Evolutionary conservation across 2,329 filamentous ascomycete genomes (phyloP).

Genomic region (Aphanocladium album): DNA sequence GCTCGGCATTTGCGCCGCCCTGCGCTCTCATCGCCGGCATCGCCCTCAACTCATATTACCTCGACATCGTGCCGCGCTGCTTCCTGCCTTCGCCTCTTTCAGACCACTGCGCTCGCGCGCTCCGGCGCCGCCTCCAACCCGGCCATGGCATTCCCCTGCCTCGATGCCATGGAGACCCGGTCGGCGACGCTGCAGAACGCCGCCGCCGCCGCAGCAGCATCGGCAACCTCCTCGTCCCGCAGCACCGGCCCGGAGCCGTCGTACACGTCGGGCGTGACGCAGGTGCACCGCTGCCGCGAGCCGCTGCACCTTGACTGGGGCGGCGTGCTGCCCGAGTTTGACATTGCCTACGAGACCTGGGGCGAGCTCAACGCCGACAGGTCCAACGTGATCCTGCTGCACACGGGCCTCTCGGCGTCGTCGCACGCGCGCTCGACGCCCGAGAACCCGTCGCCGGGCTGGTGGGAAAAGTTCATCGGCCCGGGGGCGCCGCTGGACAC

Average conservation of each 20-base stretch:
- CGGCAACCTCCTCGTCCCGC: slow-evolving; percentile 52
- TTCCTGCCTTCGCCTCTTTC: background rate
- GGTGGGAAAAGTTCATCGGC: slow-evolving; percentile 99
- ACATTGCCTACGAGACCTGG: slow-evolving; percentile 93
- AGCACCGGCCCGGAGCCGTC: slow-evolving; percentile 83
- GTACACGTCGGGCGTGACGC: slow-evolving; percentile 85
- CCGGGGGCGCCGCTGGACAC: slow-evolving; percentile 82
- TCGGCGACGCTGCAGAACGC: slow-evolving; percentile 58
- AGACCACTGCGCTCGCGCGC: slow-evolving; percentile 13
- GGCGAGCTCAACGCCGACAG: slow-evolving; percentile 72
- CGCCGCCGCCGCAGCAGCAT: slow-evolving; percentile 1
- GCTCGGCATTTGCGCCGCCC: slow-evolving; percentile 9
- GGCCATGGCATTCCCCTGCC: slow-evolving; percentile 82
- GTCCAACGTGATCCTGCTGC: slow-evolving; percentile 84
- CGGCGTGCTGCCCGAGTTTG: slow-evolving; percentile 80
- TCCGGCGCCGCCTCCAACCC: slow-evolving; percentile 62
- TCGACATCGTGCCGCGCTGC: background rate
- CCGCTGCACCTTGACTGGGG: slow-evolving; percentile 90
- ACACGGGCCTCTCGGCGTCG: slow-evolving; percentile 93
- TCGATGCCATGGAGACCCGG: slow-evolving; percentile 75
- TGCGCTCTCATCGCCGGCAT: background rate
- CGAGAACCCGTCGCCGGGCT: slow-evolving; percentile 80
- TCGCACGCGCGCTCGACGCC: slow-evolving; percentile 94
- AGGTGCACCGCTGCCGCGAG: slow-evolving; percentile 66
- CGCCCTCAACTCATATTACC: too few relatives aligned